Evolutionary conservation across 495 filamentous ascomycete species (phyloP).

Genomic region (Collariella sp.): DNA sequence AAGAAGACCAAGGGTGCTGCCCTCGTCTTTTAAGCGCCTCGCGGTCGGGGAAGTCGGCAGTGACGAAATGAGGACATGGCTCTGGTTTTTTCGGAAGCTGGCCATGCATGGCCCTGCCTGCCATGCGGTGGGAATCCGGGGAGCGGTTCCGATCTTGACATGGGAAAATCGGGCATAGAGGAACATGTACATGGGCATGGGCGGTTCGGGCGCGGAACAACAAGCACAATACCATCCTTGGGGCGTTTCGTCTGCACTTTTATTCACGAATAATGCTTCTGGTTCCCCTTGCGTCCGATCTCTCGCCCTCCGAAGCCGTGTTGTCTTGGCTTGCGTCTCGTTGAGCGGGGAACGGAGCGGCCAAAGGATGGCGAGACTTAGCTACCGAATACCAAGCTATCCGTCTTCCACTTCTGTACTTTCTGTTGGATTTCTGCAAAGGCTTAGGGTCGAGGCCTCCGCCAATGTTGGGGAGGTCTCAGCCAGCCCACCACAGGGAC

Average conservation of each 20-base stretch:
- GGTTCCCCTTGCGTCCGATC: slow-evolving; percentile 9
- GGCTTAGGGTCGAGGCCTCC: no score
- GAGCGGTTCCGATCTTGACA: slow-evolving; percentile 26
- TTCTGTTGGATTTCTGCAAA: no score
- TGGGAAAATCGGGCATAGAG: slow-evolving; percentile 24
- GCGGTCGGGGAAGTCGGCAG: slow-evolving; percentile 18
- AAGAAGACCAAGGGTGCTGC: slow-evolving; percentile 99
- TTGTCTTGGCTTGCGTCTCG: not conserved
- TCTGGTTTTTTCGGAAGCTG: slow-evolving; percentile 25
- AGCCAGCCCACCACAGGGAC: no score
- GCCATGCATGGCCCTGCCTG: slow-evolving; percentile 24
- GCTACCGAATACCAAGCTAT: slow-evolving; percentile 2
- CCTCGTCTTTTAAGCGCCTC: slow-evolving; percentile 77
- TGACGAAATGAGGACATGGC: slow-evolving; percentile 19
- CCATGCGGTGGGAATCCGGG: slow-evolving; percentile 20
- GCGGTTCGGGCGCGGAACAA: slow-evolving; percentile 30
- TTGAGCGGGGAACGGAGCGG: not conserved
- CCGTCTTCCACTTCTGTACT: not conserved
- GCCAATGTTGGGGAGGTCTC: no score
- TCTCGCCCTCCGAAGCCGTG: not conserved
- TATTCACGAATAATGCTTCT: slow-evolving; percentile 27
- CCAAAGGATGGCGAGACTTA: not conserved
- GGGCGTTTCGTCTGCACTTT: slow-evolving; percentile 32
- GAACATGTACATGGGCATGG: slow-evolving; percentile 33
- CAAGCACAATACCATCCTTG: slow-evolving; percentile 32